These are phyloP conservation scores for Monosporascus cannonballus DNA, from an alignment of 2,329 filamentous ascomycete species.

Conservation along the genomic window DNA sequence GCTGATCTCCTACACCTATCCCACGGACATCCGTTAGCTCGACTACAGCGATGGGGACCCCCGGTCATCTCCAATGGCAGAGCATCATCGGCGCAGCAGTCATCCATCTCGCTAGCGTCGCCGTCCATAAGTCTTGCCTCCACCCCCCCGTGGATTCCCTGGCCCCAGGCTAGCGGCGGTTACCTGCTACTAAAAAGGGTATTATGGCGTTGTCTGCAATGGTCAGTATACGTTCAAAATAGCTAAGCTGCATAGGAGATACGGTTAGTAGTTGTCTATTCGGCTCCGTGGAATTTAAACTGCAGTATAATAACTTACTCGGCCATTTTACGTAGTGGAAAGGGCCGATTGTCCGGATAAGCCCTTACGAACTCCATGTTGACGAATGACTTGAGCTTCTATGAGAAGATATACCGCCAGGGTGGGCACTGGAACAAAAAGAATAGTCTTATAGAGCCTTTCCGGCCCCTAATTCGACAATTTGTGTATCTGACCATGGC, in stretches of 20 bases:
- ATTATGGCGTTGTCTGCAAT: constrained; percentile 5
- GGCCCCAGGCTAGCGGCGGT: constrained; percentile 10
- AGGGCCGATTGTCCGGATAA: constrained; percentile 9
- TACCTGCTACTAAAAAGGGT: constrained; percentile 6
- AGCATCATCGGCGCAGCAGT: constrained; percentile 1
- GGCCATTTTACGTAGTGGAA: background rate
- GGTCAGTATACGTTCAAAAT: constrained; percentile 11
- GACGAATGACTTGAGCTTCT: constrained; percentile 8
- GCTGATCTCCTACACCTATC: too few species aligned
- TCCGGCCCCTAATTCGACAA: background rate
- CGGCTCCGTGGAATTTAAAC: background rate
- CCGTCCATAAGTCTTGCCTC: constrained; percentile 7
- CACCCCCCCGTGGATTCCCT: constrained; percentile 9
- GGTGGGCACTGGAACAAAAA: constrained; percentile 10
- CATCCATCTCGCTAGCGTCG: constrained; percentile 4
- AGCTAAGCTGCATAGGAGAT: constrained; percentile 5
- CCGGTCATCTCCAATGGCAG: background rate
- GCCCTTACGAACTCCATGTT: constrained; percentile 8
- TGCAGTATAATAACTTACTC: too few species aligned
- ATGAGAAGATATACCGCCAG: constrained; percentile 7
- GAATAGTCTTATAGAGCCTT: constrained; percentile 7
- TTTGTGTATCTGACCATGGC: constrained; percentile 1
- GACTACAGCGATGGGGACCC: too few species aligned
- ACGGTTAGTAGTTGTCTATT: constrained; percentile 1
- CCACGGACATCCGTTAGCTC: too few species aligned